These are phyloP conservation scores for Penicillium thymicola DNA, from an alignment of 2,329 filamentous ascomycete species.

Conservation along the genomic window DNA sequence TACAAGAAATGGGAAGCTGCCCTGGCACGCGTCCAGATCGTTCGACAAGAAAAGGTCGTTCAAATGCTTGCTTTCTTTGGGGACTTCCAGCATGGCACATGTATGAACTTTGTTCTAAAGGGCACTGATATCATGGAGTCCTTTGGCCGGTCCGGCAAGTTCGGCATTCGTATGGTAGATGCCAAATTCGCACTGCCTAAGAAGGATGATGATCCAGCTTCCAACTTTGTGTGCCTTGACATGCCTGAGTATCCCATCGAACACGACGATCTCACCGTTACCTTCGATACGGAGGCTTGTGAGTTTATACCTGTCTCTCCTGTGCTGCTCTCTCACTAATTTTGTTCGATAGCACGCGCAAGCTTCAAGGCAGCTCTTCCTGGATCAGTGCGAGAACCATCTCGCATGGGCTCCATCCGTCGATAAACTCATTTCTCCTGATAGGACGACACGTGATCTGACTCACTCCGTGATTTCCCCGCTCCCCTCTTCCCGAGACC, in stretches of 20 bases:
- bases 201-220: conserved; percentile 50
- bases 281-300: conserved; percentile 78
- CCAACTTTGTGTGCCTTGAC: conserved; percentile 79
- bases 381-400: conserved; percentile 38
- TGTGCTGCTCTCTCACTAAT: neutral
- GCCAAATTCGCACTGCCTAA: conserved; percentile 84
- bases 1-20: conserved; percentile 91
- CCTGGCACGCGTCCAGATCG: conserved; percentile 74
- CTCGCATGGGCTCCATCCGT: conserved; percentile 42
- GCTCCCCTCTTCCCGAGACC: conserved; percentile 1
- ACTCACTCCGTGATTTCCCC: conserved; percentile 15
- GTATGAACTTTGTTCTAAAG: conserved; percentile 85
- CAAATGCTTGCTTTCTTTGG: conserved; percentile 86
- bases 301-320: conserved; percentile 38
- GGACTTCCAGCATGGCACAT: conserved; percentile 79
- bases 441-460: conserved; percentile 20
- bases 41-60: conserved; percentile 69
- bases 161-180: conserved; percentile 75
- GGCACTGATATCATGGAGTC: conserved; percentile 78
- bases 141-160: conserved; percentile 62
- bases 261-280: conserved; percentile 84
- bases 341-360: conserved; percentile 32
- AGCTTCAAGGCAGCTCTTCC: conserved; percentile 40
- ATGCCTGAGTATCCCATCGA: conserved; percentile 85
- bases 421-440: conserved; percentile 25